phyloP scores from a whole-genome alignment of 1,284 basidiomycete genomes.

The Tilletia walkeri region DNA sequence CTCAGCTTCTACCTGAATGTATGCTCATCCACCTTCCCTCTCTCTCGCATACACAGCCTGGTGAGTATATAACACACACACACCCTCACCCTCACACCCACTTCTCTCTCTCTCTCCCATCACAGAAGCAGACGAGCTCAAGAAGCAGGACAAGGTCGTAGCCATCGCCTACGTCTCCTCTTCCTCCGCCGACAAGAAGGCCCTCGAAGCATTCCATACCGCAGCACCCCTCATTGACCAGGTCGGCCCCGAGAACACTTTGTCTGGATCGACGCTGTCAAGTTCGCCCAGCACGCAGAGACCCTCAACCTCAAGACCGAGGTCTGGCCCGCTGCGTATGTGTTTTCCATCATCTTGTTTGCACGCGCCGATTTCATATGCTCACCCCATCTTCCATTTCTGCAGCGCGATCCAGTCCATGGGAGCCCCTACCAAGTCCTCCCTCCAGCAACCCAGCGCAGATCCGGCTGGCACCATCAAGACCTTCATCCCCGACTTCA shows the following conservation, averaged over 20 bases:
- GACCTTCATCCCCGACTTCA: slow-evolving; percentile 67
- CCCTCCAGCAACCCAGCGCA: slow-evolving; percentile 68
- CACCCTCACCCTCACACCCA: not conserved
- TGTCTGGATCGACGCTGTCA: slow-evolving; percentile 95
- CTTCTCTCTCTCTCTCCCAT: not conserved
- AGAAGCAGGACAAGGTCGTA: slow-evolving; percentile 80
- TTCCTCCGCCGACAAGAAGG: slow-evolving; percentile 62
- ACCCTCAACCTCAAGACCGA: slow-evolving; percentile 76
- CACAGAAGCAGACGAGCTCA: slow-evolving; percentile 79
- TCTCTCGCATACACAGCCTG: not conserved
- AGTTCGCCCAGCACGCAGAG: slow-evolving; percentile 90
- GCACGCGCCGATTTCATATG: not conserved
- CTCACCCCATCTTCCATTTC: not conserved
- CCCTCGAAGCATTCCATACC: slow-evolving; percentile 68
- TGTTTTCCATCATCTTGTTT: not conserved
- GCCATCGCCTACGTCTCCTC: slow-evolving; percentile 78
- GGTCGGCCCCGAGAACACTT: slow-evolving; percentile 95
- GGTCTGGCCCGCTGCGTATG: slow-evolving; percentile 79
- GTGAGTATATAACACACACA: not conserved
- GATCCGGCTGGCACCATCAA: slow-evolving; percentile 62
- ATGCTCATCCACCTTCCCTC: not conserved
- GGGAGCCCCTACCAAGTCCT: slow-evolving; percentile 80
- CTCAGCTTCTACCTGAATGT: not conserved
- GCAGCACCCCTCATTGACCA: slow-evolving; percentile 84
- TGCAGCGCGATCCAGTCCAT: slow-evolving; percentile 78